Conservation (phyloP, 2,329 filamentous ascomycete genomes). For the Tolypocladium sp. region DNA sequence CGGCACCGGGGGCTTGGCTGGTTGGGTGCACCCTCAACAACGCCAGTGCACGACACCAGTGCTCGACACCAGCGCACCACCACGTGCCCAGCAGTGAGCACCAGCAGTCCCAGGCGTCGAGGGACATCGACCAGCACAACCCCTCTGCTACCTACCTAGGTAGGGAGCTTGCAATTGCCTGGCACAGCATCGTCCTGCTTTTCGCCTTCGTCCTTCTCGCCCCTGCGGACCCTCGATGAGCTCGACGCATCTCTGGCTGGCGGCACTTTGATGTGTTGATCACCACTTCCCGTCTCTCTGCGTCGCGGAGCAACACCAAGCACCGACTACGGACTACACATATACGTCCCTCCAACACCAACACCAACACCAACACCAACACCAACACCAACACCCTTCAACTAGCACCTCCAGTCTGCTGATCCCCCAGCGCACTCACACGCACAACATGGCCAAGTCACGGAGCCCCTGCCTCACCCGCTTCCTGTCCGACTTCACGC, state of each 20-base stretch:
- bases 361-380: neutral
- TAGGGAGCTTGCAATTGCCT: neutral
- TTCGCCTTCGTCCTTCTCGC: neutral
- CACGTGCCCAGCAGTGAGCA: neutral
- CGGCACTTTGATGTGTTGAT: neutral
- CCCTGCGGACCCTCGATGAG: neutral
- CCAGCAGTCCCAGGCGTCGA: neutral
- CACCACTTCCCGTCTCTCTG: neutral
- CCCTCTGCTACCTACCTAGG: too few relatives aligned
- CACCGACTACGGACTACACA: too few relatives aligned
- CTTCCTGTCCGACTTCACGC: conserved; percentile 56
- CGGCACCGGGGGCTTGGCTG: too few relatives aligned
- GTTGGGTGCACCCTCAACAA: neutral
- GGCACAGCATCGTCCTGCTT: neutral
- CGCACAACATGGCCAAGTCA: conserved; percentile 8
- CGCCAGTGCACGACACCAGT: neutral
- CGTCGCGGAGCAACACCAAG: too few relatives aligned
- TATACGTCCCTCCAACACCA: neutral
- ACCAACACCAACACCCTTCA: neutral
- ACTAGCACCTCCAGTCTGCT: neutral
- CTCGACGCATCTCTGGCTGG: neutral
- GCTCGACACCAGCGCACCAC: neutral
- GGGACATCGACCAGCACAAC: neutral
- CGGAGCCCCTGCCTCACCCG: conserved; percentile 21
- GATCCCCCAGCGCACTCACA: neutral